Percentiles rank a stretch among this genome's conserved stretches.
Evolutionary conservation across 2,329 filamentous ascomycete species (phyloP).

Genomic region (Zopfia rhizophila): DNA sequence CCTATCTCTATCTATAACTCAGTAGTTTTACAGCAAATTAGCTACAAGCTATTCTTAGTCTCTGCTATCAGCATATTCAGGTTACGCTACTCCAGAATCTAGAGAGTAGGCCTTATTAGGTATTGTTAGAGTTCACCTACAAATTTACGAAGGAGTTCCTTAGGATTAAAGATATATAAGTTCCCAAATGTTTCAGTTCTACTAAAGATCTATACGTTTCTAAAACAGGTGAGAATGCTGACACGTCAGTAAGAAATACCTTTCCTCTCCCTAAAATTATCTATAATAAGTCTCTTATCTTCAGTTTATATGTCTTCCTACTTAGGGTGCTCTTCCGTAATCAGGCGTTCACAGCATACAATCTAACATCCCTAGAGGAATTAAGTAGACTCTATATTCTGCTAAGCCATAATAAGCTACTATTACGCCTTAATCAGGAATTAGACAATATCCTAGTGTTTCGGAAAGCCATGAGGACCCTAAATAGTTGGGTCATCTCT

Average conservation of each 20-base stretch:
- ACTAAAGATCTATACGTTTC: no score
- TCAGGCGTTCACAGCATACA: conserved; percentile 39
- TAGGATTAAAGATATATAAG: no score
- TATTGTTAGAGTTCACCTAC: no score
- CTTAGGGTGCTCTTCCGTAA: conserved; percentile 43
- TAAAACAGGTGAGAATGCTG: no score
- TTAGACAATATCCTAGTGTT: conserved; percentile 45
- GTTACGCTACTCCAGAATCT: no score
- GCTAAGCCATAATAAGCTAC: conserved; percentile 42
- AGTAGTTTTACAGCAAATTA: no score
- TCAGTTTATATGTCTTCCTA: conserved; percentile 38
- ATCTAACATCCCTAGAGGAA: conserved; percentile 42
- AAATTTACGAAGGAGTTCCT: no score
- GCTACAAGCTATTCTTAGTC: no score
- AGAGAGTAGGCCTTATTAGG: no score
- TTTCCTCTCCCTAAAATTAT: conserved; percentile 42
- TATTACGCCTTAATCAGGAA: conserved; percentile 42
- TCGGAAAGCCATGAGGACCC: conserved; percentile 29
- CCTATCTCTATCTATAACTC: no score
- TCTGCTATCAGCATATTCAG: no score
- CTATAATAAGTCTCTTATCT: conserved; percentile 39
- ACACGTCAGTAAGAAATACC: conserved; percentile 27
- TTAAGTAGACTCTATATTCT: conserved; percentile 45
- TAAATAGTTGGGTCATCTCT: conserved; percentile 31
- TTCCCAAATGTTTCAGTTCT: no score